Percentiles rank a stretch among this genome's conserved stretches.
These are phyloP conservation scores for Xylaria flabelliformis DNA, from an alignment of 495 filamentous ascomycete species.

Conservation along the genomic window DNA sequence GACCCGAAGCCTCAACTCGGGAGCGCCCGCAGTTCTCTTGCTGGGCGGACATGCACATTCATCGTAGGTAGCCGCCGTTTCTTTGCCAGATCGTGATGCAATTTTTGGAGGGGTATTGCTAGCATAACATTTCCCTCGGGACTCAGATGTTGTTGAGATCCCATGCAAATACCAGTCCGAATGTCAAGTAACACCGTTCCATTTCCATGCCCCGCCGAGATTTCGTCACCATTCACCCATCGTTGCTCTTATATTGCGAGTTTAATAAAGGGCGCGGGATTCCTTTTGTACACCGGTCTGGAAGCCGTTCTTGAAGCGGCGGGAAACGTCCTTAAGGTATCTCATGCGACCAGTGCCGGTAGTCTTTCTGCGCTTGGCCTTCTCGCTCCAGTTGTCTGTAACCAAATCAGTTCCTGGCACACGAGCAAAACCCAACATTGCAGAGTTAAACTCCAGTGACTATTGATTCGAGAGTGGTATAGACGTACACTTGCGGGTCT, in stretches of 20 bases:
- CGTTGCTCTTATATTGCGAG: slow-evolving; percentile 28
- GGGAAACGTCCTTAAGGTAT: slow-evolving; percentile 86
- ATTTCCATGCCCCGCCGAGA: slow-evolving; percentile 37
- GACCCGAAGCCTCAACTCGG: neutral
- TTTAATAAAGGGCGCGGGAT: slow-evolving; percentile 66
- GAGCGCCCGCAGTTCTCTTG: neutral
- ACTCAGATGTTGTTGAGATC: slow-evolving; percentile 32
- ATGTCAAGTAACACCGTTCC: slow-evolving; percentile 46
- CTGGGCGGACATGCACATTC: slow-evolving; percentile 24
- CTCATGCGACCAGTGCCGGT: slow-evolving; percentile 93
- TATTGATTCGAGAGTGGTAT: slow-evolving; percentile 5
- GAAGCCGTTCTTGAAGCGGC: slow-evolving; percentile 96
- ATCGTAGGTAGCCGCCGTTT: slow-evolving; percentile 25
- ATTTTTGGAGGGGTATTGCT: slow-evolving; percentile 41
- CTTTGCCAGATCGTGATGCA: slow-evolving; percentile 42
- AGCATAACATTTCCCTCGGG: slow-evolving; percentile 38
- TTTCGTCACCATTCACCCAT: slow-evolving; percentile 38
- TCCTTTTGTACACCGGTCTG: slow-evolving; percentile 87
- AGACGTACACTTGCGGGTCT: slow-evolving; percentile 96
- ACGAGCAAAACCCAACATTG: slow-evolving; percentile 31
- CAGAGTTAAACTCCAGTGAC: slow-evolving; percentile 3
- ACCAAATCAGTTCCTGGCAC: slow-evolving; percentile 25
- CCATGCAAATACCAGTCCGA: slow-evolving; percentile 43
- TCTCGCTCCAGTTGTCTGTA: slow-evolving; percentile 98
- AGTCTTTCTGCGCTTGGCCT: slow-evolving; percentile 99